phyloP scores from a whole-genome alignment of 1,139 yeast species.

The Zygosaccharomyces sapae region DNA sequence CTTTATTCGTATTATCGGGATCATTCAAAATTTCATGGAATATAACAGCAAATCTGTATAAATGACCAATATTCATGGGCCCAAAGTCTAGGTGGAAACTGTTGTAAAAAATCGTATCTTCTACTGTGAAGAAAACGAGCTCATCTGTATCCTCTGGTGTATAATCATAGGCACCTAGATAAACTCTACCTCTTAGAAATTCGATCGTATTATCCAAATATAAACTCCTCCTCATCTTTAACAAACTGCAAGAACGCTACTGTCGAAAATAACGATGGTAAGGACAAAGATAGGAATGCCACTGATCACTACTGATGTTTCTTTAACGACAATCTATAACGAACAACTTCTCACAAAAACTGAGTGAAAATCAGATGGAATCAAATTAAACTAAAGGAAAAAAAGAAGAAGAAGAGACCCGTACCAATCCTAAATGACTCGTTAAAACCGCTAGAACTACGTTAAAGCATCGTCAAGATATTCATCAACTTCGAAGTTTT shows the following conservation, averaged over 20 bases:
- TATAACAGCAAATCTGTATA: conserved; percentile 91
- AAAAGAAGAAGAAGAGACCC: neutral
- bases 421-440: conserved; percentile 3
- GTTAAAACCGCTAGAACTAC: neutral
- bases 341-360: neutral
- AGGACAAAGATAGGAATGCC: neutral
- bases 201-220: conserved; percentile 37
- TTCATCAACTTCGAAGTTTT: neutral
- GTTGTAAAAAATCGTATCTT: conserved; percentile 86
- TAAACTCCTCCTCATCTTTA: conserved; percentile 30
- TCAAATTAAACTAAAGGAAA: neutral
- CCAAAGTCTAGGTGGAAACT: conserved; percentile 95
- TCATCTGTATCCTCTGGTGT: conserved; percentile 74
- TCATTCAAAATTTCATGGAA: conserved; percentile 88
- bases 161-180: conserved; percentile 83
- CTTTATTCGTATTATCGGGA: conserved; percentile 76
- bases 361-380: neutral
- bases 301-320: neutral
- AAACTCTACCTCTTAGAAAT: conserved; percentile 61
- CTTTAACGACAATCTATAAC: neutral
- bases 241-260: neutral
- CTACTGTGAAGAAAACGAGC: conserved; percentile 83
- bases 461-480: neutral
- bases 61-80: conserved; percentile 86
- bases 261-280: neutral